A percentile compares a stretch with the other conserved stretches of the same genome.
Evolutionary conservation across 192 early-diverging fungal species (phyloP).

Genomic region (Geranomyces variabilis): DNA sequence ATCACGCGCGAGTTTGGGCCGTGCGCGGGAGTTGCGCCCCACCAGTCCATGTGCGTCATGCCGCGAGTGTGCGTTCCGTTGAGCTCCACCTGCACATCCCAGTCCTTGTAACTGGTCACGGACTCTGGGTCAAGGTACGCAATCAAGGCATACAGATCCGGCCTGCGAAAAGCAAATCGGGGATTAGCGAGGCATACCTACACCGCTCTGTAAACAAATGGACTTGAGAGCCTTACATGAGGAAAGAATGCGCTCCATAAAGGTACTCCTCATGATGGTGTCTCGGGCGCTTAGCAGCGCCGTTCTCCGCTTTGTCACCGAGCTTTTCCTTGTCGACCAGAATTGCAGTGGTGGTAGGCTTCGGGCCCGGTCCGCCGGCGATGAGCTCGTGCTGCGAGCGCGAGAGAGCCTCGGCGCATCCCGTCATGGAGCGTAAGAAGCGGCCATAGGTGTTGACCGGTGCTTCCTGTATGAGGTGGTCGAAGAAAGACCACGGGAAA

Average conservation of each 20-base stretch:
- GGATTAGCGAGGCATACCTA: neutral
- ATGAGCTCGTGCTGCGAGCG: constrained; percentile 31
- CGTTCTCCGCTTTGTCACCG: constrained; percentile 7
- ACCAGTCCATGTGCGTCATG: constrained; percentile 45
- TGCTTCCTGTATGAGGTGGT: constrained; percentile 23
- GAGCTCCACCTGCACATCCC: constrained; percentile 45
- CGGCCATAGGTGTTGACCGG: constrained; percentile 23
- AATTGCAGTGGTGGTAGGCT: neutral
- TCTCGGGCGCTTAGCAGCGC: constrained; percentile 1
- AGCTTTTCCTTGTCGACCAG: constrained; percentile 24
- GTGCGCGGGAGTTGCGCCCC: neutral
- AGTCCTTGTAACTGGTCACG: constrained; percentile 38
- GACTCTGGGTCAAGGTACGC: constrained; percentile 28
- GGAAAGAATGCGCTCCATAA: constrained; percentile 26
- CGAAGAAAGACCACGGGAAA: constrained; percentile 46
- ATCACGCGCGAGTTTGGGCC: constrained; percentile 40
- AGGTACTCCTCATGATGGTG: constrained; percentile 32
- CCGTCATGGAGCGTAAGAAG: constrained; percentile 26
- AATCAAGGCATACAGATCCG: constrained; percentile 32
- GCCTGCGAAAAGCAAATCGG: constrained; percentile 16
- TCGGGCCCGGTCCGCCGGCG: constrained; percentile 23
- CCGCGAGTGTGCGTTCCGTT: constrained; percentile 39
- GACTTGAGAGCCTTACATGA: constrained; percentile 35
- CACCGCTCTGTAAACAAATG: no score
- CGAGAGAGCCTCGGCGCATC: constrained; percentile 29